phyloP scores from a whole-genome alignment of 2,329 filamentous ascomycete genomes.

The Fusarium veterinarium region DNA sequence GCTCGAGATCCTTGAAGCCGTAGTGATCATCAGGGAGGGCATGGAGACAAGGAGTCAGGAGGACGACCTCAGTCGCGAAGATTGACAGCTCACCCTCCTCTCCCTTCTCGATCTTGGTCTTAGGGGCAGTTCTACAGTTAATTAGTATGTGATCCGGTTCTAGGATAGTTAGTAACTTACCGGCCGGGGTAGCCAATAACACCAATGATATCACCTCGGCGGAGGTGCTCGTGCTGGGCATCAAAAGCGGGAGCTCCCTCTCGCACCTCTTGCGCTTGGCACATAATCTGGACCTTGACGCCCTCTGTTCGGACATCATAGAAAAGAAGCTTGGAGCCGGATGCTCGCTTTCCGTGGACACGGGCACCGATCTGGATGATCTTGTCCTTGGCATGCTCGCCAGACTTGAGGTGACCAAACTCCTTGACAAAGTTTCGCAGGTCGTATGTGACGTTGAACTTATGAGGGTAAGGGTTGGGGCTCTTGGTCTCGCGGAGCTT shows the following conservation, averaged over 20 bases:
- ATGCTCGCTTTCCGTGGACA: slow-evolving; percentile 87
- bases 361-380: slow-evolving; percentile 83
- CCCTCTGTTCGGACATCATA: slow-evolving; percentile 74
- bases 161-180: slow-evolving; percentile 25
- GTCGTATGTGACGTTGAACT: slow-evolving; percentile 86
- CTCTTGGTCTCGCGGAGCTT: slow-evolving; percentile 55
- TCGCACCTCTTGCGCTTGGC: slow-evolving; percentile 82
- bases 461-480: slow-evolving; percentile 80
- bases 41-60: slow-evolving; percentile 91
- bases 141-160: slow-evolving; percentile 23
- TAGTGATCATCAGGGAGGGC: slow-evolving; percentile 82
- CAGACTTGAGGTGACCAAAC: slow-evolving; percentile 85
- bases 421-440: slow-evolving; percentile 82
- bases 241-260: slow-evolving; percentile 77
- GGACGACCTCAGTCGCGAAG: slow-evolving; percentile 86
- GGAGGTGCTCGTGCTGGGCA: slow-evolving; percentile 88
- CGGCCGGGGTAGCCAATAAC: slow-evolving; percentile 46
- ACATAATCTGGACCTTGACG: slow-evolving; percentile 88
- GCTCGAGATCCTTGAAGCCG: slow-evolving; percentile 95
- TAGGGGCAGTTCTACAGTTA: slow-evolving; percentile 78
- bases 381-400: slow-evolving; percentile 82
- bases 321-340: slow-evolving; percentile 88
- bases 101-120: slow-evolving; percentile 85
- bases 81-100: slow-evolving; percentile 86
- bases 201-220: slow-evolving; percentile 93